phyloP scores from a whole-genome alignment of 2,329 filamentous ascomycete genomes.

The Coniochaeta sp. region DNA sequence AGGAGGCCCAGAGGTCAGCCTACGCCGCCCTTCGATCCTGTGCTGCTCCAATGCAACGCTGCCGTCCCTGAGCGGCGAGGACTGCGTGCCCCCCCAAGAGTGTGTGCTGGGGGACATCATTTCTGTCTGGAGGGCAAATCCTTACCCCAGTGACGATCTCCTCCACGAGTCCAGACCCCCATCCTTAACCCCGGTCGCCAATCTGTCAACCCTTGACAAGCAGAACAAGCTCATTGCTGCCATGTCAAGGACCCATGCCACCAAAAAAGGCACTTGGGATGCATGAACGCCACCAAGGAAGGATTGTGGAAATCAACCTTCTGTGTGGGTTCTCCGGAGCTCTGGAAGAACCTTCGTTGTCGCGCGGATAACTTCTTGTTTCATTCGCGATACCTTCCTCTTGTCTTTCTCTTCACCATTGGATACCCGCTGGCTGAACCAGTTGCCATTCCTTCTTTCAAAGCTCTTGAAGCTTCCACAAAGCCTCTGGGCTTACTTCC shows the following conservation, averaged over 20 bases:
- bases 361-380: neutral
- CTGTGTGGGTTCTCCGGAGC: neutral
- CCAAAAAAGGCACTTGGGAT: neutral
- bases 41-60: neutral
- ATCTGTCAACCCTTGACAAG: neutral
- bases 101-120: too few species aligned
- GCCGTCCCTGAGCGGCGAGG: neutral
- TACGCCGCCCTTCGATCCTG: neutral
- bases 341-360: neutral
- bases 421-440: neutral
- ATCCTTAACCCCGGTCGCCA: neutral
- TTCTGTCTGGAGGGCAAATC: neutral
- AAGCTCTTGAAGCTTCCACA: neutral
- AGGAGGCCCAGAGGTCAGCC: neutral
- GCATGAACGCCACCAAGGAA: slow-evolving; percentile 3
- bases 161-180: neutral
- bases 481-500: neutral
- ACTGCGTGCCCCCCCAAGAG: neutral
- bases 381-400: slow-evolving; percentile 3
- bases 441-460: neutral
- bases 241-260: neutral
- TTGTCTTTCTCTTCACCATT: neutral
- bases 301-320: neutral
- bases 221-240: neutral
- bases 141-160: neutral